phyloP scores from a whole-genome alignment of 768 basidiomycete genomes.

The Paxillus involutus region DNA sequence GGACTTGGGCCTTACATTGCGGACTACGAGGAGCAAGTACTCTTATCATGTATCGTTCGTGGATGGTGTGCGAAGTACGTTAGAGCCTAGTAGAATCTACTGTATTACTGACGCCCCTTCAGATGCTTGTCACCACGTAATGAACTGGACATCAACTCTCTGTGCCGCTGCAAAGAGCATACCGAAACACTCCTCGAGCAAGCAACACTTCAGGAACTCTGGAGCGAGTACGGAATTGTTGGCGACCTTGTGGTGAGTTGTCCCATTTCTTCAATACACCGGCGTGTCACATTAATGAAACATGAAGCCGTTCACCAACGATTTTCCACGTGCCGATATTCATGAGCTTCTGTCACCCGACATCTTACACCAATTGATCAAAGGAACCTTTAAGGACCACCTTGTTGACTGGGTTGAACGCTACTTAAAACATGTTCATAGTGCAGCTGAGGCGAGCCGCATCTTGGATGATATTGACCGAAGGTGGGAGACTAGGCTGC shows the following conservation, averaged over 20 bases:
- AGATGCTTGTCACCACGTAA: background rate
- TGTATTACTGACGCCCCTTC: background rate
- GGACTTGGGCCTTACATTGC: constrained; percentile 19
- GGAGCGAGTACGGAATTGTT: constrained; percentile 26
- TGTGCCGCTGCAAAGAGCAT: constrained; percentile 15
- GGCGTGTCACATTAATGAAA: too few relatives aligned
- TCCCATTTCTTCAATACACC: constrained; percentile 5
- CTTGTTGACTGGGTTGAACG: background rate
- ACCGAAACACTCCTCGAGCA: constrained; percentile 14
- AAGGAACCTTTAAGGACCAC: constrained; percentile 3
- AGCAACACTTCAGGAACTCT: constrained; percentile 10
- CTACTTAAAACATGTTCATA: background rate
- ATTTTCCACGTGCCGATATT: constrained; percentile 32
- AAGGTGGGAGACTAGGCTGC: constrained; percentile 7
- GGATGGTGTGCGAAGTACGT: constrained; percentile 17
- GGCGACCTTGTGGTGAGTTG: constrained; percentile 11
- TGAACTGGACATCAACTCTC: background rate
- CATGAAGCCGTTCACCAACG: constrained; percentile 32
- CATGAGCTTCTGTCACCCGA: constrained; percentile 13
- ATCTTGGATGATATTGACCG: constrained; percentile 33
- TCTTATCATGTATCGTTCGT: constrained; percentile 13
- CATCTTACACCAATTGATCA: constrained; percentile 1
- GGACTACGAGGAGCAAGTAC: constrained; percentile 20
- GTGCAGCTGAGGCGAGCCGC: background rate
- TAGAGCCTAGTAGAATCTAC: background rate